Conservation (phyloP, 768 basidiomycete genomes). For the Amanita molliuscula region DNA sequence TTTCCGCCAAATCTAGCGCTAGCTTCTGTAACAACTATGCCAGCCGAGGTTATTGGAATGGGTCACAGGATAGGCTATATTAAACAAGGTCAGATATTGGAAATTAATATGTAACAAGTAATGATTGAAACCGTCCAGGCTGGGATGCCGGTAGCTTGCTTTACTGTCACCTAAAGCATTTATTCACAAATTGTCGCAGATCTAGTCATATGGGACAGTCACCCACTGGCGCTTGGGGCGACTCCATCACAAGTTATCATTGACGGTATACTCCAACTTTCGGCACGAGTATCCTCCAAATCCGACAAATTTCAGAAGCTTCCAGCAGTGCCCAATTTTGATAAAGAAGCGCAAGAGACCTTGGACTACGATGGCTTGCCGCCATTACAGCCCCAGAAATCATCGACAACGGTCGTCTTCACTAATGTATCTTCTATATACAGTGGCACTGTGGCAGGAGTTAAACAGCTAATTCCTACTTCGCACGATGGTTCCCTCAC, state of each 20-base stretch:
- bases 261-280: slow-evolving; percentile 76
- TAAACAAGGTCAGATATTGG: slow-evolving; percentile 34
- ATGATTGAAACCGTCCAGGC: slow-evolving; percentile 24
- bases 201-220: slow-evolving; percentile 75
- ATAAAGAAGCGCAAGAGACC: slow-evolving; percentile 52
- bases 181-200: slow-evolving; percentile 27
- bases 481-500: slow-evolving; percentile 14
- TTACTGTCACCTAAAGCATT: not conserved
- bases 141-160: slow-evolving; percentile 58
- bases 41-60: slow-evolving; percentile 68
- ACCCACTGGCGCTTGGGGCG: slow-evolving; percentile 79
- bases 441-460: slow-evolving; percentile 14
- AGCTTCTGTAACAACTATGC: slow-evolving; percentile 60
- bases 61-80: slow-evolving; percentile 78
- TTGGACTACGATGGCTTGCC: slow-evolving; percentile 66
- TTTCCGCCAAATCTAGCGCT: slow-evolving; percentile 62
- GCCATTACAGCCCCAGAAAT: slow-evolving; percentile 41
- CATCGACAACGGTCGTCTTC: slow-evolving; percentile 39
- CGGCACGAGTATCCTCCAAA: slow-evolving; percentile 41
- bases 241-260: slow-evolving; percentile 84
- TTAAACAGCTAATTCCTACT: slow-evolving; percentile 20
- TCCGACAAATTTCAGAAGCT: slow-evolving; percentile 29
- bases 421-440: slow-evolving; percentile 50
- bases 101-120: not conserved
- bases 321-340: slow-evolving; percentile 62